These are phyloP conservation scores for Paracorniculantispora psalliotae DNA, from an alignment of 2,329 filamentous ascomycete species.

Conservation along the genomic window DNA sequence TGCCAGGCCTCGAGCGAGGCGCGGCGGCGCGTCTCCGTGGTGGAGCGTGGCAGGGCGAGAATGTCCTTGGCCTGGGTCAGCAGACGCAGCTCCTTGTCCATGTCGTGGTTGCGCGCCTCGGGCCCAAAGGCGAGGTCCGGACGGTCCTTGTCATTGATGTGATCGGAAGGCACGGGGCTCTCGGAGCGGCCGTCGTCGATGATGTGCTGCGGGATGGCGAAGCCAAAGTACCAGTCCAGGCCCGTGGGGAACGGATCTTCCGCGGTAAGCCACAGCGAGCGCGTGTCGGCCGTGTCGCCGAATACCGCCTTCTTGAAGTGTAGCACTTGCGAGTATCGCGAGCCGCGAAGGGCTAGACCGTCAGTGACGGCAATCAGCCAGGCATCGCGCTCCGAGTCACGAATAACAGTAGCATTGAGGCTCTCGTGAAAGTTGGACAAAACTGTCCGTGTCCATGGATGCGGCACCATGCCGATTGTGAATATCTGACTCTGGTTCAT, in stretches of 20 bases:
- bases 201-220: slow-evolving; percentile 61
- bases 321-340: slow-evolving; percentile 60
- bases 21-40: slow-evolving; percentile 42
- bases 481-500: slow-evolving; percentile 68
- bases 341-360: slow-evolving; percentile 55
- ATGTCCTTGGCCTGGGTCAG: slow-evolving; percentile 45
- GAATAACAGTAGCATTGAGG: slow-evolving; percentile 60
- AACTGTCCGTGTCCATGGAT: slow-evolving; percentile 78
- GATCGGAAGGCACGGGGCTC: slow-evolving; percentile 23
- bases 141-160: slow-evolving; percentile 15
- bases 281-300: slow-evolving; percentile 55
- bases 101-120: slow-evolving; percentile 46
- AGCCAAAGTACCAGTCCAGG: slow-evolving; percentile 86
- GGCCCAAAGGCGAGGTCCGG: slow-evolving; percentile 43
- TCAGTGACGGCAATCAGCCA: slow-evolving; percentile 73
- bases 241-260: slow-evolving; percentile 60
- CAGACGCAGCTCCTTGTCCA: slow-evolving; percentile 50
- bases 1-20: slow-evolving; percentile 61
- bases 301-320: slow-evolving; percentile 79
- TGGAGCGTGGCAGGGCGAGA: slow-evolving; percentile 42
- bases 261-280: slow-evolving; percentile 78
- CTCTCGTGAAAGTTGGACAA: slow-evolving; percentile 58
- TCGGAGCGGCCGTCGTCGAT: slow-evolving; percentile 34
- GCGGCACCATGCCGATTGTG: slow-evolving; percentile 82
- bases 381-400: slow-evolving; percentile 65